phyloP scores from a whole-genome alignment of 306 rosid genomes.

The Carpinus fangiana region DNA sequence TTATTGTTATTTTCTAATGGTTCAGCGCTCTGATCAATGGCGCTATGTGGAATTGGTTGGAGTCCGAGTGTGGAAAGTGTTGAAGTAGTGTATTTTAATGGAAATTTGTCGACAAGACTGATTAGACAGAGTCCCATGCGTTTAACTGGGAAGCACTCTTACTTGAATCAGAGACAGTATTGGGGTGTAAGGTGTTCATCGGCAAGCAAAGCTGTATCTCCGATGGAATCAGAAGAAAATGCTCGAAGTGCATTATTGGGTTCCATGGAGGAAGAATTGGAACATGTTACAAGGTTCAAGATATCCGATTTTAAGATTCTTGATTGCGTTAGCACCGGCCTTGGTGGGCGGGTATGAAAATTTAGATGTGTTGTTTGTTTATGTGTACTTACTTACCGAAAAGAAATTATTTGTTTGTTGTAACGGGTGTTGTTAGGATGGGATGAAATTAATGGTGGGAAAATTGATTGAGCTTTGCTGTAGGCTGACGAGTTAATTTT shows the following conservation, averaged over 20 bases:
- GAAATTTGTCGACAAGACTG: conserved; percentile 61
- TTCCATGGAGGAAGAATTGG: conserved; percentile 73
- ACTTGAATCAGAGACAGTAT: conserved; percentile 29
- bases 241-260: conserved; percentile 30
- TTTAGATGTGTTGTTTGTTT: conserved; percentile 16
- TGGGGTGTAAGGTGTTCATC: conserved; percentile 52
- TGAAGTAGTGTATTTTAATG: conserved; percentile 44
- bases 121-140: conserved; percentile 42
- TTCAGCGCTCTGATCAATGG: conserved; percentile 60
- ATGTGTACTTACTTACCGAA: background rate
- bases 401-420: conserved; percentile 10
- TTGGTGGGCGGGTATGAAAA: conserved; percentile 89
- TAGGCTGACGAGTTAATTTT: conserved; percentile 83
- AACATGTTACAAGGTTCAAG: conserved; percentile 75
- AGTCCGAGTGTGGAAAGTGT: conserved; percentile 46
- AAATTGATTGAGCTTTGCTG: conserved; percentile 47
- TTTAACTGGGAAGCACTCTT: conserved; percentile 37
- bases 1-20: background rate
- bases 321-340: conserved; percentile 73
- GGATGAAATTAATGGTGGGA: conserved; percentile 19
- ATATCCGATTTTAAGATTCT: conserved; percentile 77
- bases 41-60: conserved; percentile 49
- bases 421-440: background rate
- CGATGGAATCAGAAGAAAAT: conserved; percentile 46
- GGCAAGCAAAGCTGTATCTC: conserved; percentile 43